These are phyloP conservation scores for Globisporangium sylvaticum DNA, from an alignment of 352 stramenopile genomes.

Conservation along the genomic window DNA sequence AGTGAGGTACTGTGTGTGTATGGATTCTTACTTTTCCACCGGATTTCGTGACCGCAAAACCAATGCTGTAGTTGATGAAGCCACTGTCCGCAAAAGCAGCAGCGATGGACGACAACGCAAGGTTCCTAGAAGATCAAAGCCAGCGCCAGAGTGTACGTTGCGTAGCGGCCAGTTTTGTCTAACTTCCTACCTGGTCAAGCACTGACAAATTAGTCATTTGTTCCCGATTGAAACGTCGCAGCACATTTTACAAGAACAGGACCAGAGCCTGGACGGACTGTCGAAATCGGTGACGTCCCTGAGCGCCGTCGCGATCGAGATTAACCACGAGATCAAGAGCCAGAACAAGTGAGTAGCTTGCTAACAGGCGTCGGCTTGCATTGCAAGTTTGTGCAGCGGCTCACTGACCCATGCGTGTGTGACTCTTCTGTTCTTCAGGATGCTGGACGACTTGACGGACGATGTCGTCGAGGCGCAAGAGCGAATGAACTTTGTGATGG, in stretches of 20 bases:
- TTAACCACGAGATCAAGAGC: conserved; percentile 62
- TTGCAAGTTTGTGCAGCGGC: not conserved
- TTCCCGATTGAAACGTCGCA: conserved; percentile 8
- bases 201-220: not conserved
- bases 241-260: conserved; percentile 72
- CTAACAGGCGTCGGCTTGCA: not conserved
- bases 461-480: conserved; percentile 75
- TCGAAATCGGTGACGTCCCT: conserved; percentile 48
- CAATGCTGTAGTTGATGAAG: conserved; percentile 33
- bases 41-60: not conserved
- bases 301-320: conserved; percentile 65
- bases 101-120: conserved; percentile 39
- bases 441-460: conserved; percentile 68
- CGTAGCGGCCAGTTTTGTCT: not conserved
- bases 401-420: not conserved
- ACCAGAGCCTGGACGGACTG: conserved; percentile 55
- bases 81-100: conserved; percentile 22
- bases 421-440: conserved; percentile 29
- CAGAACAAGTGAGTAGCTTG: conserved; percentile 59
- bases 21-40: not conserved
- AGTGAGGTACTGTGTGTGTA: no score
- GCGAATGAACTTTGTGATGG: conserved; percentile 85
- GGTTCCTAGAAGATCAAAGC: conserved; percentile 55
- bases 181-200: not conserved
- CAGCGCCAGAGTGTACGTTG: conserved; percentile 44